Base-by-base conservation (phyloP, 1,284 basidiomycete genomes). In the Singerocomus rubriflavus region DNA sequence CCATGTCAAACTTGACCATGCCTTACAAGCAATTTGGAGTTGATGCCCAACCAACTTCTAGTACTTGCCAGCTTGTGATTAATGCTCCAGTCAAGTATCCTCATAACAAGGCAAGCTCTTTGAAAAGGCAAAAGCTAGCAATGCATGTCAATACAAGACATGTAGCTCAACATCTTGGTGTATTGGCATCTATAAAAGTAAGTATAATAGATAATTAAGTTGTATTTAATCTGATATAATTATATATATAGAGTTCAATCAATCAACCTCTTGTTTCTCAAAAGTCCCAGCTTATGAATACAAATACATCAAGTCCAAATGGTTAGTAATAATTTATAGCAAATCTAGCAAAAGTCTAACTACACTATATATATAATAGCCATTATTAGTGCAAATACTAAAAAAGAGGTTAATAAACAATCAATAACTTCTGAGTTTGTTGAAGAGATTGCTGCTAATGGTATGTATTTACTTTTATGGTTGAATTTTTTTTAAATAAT, bases 121-220 rank as follows among this genome's bases (percentile, higher is more conserved):
- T 48, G 10, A 46, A 58, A 17, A 50, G 13, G 14, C 52, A 58
- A 11, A 55, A 25, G 16, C 4, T 50, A 8, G 54, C 53, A 1
- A 26, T 65, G 32, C 30, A 52, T 36, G 14, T 63, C 30, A 64
- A 64, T 6, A 58, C 54, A 40, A 55, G 62, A 16, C 46, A 64
- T 9, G 8, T 55, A 9, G 48, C 29, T 29, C 1, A 11, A 8
- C 3, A 53, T 33, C 16, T 51, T 33, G n/a, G 11, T 14, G 3
- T 0, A 26, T 1, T 0, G n/a, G 10, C 7, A 26, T 1, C 42
- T 30, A 5, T 4, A 17, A 45, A 55, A 14, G 59, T 61, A 13
- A 50, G 62, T 33, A 12, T 3, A 12, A 29, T 35, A 5, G n/a
- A 16, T 9, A 21, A 0, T 0, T 1, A 26, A 13, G 2, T 7